phyloP scores from a whole-genome alignment of 2,329 filamentous ascomycete genomes.

The Sporothrix humicola region DNA sequence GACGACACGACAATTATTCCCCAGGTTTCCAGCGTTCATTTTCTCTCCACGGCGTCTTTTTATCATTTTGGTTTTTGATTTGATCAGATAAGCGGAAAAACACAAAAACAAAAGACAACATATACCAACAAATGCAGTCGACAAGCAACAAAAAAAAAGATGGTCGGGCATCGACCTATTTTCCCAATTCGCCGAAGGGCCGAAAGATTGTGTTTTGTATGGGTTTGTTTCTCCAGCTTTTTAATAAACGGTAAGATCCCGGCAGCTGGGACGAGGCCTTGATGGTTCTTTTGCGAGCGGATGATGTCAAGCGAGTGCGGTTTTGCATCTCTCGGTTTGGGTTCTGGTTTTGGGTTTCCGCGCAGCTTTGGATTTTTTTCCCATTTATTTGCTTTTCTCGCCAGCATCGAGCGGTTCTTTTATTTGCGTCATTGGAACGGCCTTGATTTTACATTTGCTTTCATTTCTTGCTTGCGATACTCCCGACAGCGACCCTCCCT shows the following conservation, averaged over 20 bases:
- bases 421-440: slow-evolving; percentile 2
- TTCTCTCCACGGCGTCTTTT: slow-evolving; percentile 30
- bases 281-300: slow-evolving; percentile 30
- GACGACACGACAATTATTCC: slow-evolving; percentile 34
- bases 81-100: slow-evolving; percentile 14
- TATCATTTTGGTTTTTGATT: slow-evolving; percentile 17
- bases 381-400: slow-evolving; percentile 11
- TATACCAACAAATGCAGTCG: slow-evolving; percentile 16
- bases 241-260: slow-evolving; percentile 7
- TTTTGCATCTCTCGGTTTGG: slow-evolving; percentile 17
- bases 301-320: slow-evolving; percentile 3
- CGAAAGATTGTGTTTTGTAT: slow-evolving; percentile 8
- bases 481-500: slow-evolving; percentile 41
- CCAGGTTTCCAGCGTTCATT: slow-evolving; percentile 34
- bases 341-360: slow-evolving; percentile 24
- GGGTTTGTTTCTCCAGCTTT: slow-evolving; percentile 3
- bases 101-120: slow-evolving; percentile 26
- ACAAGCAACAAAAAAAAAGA: slow-evolving; percentile 25
- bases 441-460: slow-evolving; percentile 43
- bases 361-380: neutral
- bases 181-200: slow-evolving; percentile 12
- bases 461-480: slow-evolving; percentile 48
- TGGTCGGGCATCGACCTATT: slow-evolving; percentile 14
- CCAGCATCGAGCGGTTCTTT: slow-evolving; percentile 49
- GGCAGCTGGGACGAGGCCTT: slow-evolving; percentile 29